A percentile compares a stretch with the other conserved stretches of the same genome.
These are phyloP conservation scores for Vaccinium darrowii DNA, from an alignment of 148 eudicot genomes.

Conservation along the genomic window DNA sequence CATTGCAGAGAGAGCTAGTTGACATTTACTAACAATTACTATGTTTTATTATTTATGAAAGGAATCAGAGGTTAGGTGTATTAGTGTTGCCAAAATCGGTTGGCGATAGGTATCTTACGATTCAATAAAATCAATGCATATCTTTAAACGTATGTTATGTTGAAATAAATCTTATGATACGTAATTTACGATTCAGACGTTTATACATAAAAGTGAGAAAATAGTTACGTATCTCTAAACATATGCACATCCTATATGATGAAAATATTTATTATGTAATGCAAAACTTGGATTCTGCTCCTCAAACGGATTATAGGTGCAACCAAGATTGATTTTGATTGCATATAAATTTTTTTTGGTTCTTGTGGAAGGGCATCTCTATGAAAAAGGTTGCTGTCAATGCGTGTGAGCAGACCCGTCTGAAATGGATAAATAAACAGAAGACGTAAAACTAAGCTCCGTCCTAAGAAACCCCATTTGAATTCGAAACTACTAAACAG, in stretches of 20 bases:
- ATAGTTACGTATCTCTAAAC: neutral
- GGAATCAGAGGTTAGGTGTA: neutral
- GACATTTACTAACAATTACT: neutral
- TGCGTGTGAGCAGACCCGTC: neutral
- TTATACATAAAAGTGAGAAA: neutral
- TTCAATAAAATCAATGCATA: neutral
- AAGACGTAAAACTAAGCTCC: neutral
- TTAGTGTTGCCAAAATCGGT: neutral
- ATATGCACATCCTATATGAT: neutral
- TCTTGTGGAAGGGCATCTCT: conserved; percentile 6
- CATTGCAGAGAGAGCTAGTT: conserved; percentile 7
- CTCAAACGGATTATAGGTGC: neutral
- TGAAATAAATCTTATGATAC: neutral
- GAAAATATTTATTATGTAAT: too few species aligned
- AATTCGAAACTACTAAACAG: neutral
- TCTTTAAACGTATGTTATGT: neutral
- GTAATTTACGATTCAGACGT: neutral
- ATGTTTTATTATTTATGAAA: neutral
- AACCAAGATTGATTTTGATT: neutral
- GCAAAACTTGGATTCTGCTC: conserved; percentile 6
- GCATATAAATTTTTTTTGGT: neutral
- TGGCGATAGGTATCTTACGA: neutral
- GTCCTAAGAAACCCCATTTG: neutral
- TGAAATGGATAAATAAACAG: neutral
- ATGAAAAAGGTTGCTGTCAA: neutral